phyloP scores from a whole-genome alignment of 768 basidiomycete species.

The Mycena venus region DNA sequence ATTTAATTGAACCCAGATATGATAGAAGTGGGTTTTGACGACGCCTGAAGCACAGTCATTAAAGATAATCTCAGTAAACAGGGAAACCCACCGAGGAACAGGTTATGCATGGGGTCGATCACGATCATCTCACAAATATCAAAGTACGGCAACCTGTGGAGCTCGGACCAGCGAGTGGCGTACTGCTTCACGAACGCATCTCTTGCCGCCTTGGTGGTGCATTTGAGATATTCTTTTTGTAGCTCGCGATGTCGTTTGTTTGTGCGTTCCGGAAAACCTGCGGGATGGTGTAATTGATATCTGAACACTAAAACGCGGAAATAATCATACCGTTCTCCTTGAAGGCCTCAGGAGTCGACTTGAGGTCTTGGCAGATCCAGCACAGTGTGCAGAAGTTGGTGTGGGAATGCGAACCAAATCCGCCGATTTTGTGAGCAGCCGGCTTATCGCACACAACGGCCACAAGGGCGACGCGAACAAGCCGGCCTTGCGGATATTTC shows the following conservation, averaged over 20 bases:
- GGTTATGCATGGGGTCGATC: slow-evolving; percentile 50
- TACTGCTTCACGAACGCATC: slow-evolving; percentile 29
- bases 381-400: slow-evolving; percentile 50
- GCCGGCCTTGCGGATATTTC: slow-evolving; percentile 43
- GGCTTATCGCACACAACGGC: slow-evolving; percentile 54
- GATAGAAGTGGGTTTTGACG: slow-evolving; percentile 39
- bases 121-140: slow-evolving; percentile 41
- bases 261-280: slow-evolving; percentile 19
- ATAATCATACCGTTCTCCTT: not conserved
- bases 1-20: slow-evolving; percentile 38
- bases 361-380: slow-evolving; percentile 45
- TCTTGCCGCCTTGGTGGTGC: not conserved
- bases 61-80: not conserved
- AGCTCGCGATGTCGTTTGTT: slow-evolving; percentile 28
- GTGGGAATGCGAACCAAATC: slow-evolving; percentile 46
- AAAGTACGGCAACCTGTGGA: slow-evolving; percentile 46
- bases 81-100: slow-evolving; percentile 40
- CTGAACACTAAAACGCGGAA: not conserved
- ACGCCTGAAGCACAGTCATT: slow-evolving; percentile 16
- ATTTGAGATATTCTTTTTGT: slow-evolving; percentile 21
- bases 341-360: slow-evolving; percentile 38
- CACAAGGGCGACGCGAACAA: slow-evolving; percentile 46
- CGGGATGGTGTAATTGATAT: not conserved
- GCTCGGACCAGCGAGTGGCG: slow-evolving; percentile 38
- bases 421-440: slow-evolving; percentile 50